These are phyloP conservation scores for Trichophyton mentagrophytes DNA, from an alignment of 2,329 filamentous ascomycete species.

Conservation along the genomic window DNA sequence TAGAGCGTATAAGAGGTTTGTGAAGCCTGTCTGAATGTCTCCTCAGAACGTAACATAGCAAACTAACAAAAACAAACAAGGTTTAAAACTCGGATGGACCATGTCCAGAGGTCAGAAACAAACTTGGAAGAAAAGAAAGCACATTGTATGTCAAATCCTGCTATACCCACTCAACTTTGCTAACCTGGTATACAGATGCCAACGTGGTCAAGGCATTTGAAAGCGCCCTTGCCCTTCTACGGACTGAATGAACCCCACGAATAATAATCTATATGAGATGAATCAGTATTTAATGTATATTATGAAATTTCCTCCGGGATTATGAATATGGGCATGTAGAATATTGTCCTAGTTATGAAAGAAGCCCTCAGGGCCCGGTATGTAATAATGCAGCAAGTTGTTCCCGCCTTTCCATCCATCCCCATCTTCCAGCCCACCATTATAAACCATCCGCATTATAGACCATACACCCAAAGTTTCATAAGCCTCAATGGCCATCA, in stretches of 20 bases:
- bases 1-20: slow-evolving; percentile 61
- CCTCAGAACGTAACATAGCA: neutral
- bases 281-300: neutral
- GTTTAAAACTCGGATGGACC: slow-evolving; percentile 64
- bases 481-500: neutral
- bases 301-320: neutral
- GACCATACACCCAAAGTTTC: neutral
- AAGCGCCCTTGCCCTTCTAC: slow-evolving; percentile 33
- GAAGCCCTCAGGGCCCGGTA: neutral
- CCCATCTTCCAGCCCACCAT: neutral
- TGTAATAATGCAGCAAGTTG: neutral
- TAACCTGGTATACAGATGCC: slow-evolving; percentile 21
- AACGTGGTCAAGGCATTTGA: slow-evolving; percentile 39
- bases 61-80: slow-evolving; percentile 20
- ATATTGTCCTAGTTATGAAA: neutral
- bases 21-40: neutral
- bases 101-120: slow-evolving; percentile 62
- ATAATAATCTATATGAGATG: neutral
- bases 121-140: slow-evolving; percentile 60
- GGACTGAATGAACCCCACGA: neutral
- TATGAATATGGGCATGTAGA: neutral
- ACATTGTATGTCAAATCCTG: slow-evolving; percentile 52
- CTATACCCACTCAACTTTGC: neutral
- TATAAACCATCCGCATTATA: neutral
- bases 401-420: neutral